These are phyloP conservation scores for Rhodofomes roseus DNA, from an alignment of 1,284 basidiomycete species.

Conservation along the genomic window DNA sequence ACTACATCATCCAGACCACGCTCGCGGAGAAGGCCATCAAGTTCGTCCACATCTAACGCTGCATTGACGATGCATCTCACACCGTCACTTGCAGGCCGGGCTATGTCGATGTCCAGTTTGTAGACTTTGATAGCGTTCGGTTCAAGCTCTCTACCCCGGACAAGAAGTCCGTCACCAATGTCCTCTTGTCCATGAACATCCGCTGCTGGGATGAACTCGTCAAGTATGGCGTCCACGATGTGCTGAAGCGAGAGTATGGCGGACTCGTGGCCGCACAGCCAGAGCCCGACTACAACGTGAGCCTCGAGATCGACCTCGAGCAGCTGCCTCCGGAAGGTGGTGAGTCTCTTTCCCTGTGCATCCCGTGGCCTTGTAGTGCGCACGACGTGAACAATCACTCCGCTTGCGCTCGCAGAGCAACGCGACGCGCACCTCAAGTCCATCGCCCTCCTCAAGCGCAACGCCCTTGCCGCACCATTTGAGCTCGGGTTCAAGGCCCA, in stretches of 20 bases:
- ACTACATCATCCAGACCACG: slow-evolving; percentile 90
- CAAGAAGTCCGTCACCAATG: slow-evolving; percentile 59
- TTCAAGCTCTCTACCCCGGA: slow-evolving; percentile 91
- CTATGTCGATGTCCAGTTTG: slow-evolving; percentile 91
- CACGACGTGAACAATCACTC: background rate
- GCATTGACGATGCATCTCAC: slow-evolving; percentile 10
- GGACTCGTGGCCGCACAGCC: slow-evolving; percentile 55
- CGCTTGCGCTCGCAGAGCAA: slow-evolving; percentile 51
- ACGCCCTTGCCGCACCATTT: slow-evolving; percentile 94
- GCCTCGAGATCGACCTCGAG: slow-evolving; percentile 84
- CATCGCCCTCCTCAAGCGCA: slow-evolving; percentile 87
- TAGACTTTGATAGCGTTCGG: slow-evolving; percentile 96
- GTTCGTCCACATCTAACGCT: slow-evolving; percentile 43
- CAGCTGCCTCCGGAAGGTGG: slow-evolving; percentile 77
- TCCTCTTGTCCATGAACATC: slow-evolving; percentile 94
- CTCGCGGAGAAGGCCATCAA: slow-evolving; percentile 87
- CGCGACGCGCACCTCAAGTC: slow-evolving; percentile 80
- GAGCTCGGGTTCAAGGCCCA: slow-evolving; percentile 89
- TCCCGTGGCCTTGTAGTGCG: background rate
- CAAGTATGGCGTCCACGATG: slow-evolving; percentile 80
- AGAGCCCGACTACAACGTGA: slow-evolving; percentile 90
- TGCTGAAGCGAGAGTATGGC: slow-evolving; percentile 86
- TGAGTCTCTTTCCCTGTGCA: slow-evolving; percentile 38
- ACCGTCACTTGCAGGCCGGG: slow-evolving; percentile 58
- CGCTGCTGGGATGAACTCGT: slow-evolving; percentile 96